phyloP scores from a whole-genome alignment of 2,329 filamentous ascomycete genomes.

The Cladophialophora exuberans region DNA sequence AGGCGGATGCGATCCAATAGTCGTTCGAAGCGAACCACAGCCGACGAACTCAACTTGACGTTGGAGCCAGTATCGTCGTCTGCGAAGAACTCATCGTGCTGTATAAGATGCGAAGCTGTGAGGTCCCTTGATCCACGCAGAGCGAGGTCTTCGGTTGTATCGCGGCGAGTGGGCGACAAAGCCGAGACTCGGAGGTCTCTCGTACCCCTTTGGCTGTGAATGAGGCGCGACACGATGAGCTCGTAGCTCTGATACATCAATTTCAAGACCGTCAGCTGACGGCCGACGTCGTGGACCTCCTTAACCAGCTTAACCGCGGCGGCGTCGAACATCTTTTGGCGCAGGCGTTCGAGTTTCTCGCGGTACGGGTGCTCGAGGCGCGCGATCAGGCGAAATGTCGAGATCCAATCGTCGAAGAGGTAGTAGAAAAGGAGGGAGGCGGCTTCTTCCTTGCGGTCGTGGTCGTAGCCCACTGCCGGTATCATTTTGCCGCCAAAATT shows the following conservation, averaged over 20 bases:
- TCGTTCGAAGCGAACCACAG: constrained; percentile 62
- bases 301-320: constrained; percentile 51
- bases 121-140: not conserved
- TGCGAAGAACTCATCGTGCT: constrained; percentile 7
- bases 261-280: constrained; percentile 63
- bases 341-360: constrained; percentile 53
- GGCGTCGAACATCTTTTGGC: constrained; percentile 59
- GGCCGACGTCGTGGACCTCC: constrained; percentile 62
- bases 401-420: constrained; percentile 69
- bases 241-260: constrained; percentile 66
- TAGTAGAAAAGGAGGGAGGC: constrained; percentile 69
- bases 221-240: constrained; percentile 63
- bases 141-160: not conserved
- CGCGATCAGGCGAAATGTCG: constrained; percentile 63
- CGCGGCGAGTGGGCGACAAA: not conserved
- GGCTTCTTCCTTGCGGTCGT: constrained; percentile 57
- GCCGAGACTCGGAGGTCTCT: constrained; percentile 7
- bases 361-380: constrained; percentile 58
- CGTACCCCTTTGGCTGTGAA: constrained; percentile 51
- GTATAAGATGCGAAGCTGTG: constrained; percentile 2
- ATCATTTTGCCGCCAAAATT: not conserved
- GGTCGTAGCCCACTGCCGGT: constrained; percentile 15
- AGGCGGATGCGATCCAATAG: constrained; percentile 64
- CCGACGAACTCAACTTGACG: constrained; percentile 49
- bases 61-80: constrained; percentile 27